Percentiles rank a stretch among this genome's conserved stretches.
Evolutionary conservation across 176 grass and related monocot genomes (phyloP).

Genomic region (Cenchrus fungigraminus): DNA sequence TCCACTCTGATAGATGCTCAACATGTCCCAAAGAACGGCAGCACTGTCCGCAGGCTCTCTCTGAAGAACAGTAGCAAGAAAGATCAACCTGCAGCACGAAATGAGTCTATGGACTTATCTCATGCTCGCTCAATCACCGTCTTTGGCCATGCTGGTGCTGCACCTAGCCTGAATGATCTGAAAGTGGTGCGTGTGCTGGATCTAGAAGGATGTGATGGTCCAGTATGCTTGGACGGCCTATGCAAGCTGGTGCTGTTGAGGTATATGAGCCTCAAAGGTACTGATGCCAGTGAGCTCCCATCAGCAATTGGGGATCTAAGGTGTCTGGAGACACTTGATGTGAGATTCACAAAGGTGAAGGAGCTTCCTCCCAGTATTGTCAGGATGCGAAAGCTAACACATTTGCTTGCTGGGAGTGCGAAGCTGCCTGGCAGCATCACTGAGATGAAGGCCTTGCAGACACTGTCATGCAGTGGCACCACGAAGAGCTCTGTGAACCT

Average conservation of each 20-base stretch:
- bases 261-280: slow-evolving; percentile 54
- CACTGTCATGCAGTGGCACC: slow-evolving; percentile 20
- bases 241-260: slow-evolving; percentile 46
- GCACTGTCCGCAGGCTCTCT: slow-evolving; percentile 39
- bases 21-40: not conserved
- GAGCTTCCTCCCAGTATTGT: slow-evolving; percentile 42
- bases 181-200: slow-evolving; percentile 51
- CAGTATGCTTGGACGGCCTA: slow-evolving; percentile 34
- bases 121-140: slow-evolving; percentile 45
- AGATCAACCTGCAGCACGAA: not conserved
- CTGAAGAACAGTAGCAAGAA: slow-evolving; percentile 29
- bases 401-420: slow-evolving; percentile 34
- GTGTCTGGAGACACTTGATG: slow-evolving; percentile 55
- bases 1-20: slow-evolving; percentile 34
- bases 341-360: slow-evolving; percentile 48
- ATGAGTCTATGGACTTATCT: slow-evolving; percentile 23
- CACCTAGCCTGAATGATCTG: slow-evolving; percentile 23
- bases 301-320: slow-evolving; percentile 41
- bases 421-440: slow-evolving; percentile 24
- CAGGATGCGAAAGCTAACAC: slow-evolving; percentile 14
- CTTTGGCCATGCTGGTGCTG: slow-evolving; percentile 13
- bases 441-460: slow-evolving; percentile 25
- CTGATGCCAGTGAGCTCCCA: slow-evolving; percentile 29
- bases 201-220: slow-evolving; percentile 42
- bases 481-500: not conserved